These are phyloP conservation scores for Cerioporus squamosus DNA, from an alignment of 1,284 basidiomycete genomes.

Conservation along the genomic window DNA sequence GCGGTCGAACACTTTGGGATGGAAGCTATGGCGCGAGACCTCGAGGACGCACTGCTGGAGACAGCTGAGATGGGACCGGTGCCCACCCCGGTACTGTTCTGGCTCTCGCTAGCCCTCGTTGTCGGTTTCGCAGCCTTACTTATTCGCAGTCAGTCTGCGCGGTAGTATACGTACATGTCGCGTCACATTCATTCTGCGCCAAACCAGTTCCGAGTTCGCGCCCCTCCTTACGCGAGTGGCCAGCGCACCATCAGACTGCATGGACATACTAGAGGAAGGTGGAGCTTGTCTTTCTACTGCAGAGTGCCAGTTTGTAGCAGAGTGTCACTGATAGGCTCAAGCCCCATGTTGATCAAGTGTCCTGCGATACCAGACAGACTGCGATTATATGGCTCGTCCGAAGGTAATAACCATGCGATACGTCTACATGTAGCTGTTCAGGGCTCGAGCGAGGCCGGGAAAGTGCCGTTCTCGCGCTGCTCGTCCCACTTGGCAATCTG, in stretches of 20 bases:
- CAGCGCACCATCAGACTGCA: no score
- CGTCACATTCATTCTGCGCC: no score
- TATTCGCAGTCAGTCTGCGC: neutral
- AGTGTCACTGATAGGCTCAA: no score
- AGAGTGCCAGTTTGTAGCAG: no score
- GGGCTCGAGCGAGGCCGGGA: slow-evolving; percentile 89
- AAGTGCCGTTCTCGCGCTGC: slow-evolving; percentile 89
- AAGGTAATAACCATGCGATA: neutral
- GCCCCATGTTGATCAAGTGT: no score
- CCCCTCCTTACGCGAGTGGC: no score
- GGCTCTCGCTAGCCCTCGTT: slow-evolving; percentile 13
- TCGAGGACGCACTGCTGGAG: slow-evolving; percentile 57
- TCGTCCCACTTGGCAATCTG: slow-evolving; percentile 91
- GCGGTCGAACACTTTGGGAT: slow-evolving; percentile 63
- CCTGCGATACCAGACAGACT: neutral
- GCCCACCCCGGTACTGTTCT: slow-evolving; percentile 9
- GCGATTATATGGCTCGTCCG: slow-evolving; percentile 7
- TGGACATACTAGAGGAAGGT: no score
- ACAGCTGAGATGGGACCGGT: slow-evolving; percentile 56
- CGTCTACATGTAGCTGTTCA: slow-evolving; percentile 38
- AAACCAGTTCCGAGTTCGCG: no score
- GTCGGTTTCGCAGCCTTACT: slow-evolving; percentile 5
- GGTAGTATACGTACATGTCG: no score
- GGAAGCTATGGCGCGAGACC: slow-evolving; percentile 67
- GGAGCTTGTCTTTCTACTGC: no score